These are phyloP conservation scores for Trichothecium sympodiale DNA, from an alignment of 2,329 filamentous ascomycete species.

Conservation along the genomic window DNA sequence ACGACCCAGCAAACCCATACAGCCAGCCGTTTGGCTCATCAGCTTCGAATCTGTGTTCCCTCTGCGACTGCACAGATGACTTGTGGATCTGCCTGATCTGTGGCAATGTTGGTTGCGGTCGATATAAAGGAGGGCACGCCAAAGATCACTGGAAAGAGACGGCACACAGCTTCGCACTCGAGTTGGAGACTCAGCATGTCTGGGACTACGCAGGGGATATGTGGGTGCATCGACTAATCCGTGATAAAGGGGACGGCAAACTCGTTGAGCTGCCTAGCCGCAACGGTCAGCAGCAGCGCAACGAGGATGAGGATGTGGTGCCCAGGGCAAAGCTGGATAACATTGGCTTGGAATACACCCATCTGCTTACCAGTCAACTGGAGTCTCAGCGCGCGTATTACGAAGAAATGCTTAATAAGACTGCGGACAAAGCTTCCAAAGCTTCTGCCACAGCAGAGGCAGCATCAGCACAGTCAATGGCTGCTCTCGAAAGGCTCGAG, in stretches of 20 bases:
- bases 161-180: constrained; percentile 82
- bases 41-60: constrained; percentile 61
- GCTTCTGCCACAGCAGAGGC: constrained; percentile 57
- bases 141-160: constrained; percentile 90
- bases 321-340: constrained; percentile 59
- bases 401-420: constrained; percentile 81
- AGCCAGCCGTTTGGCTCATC: constrained; percentile 46
- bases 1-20: constrained; percentile 37
- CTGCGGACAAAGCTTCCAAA: constrained; percentile 76
- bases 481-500: constrained; percentile 37
- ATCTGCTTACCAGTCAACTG: constrained; percentile 83
- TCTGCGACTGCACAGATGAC: constrained; percentile 71
- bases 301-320: constrained; percentile 53
- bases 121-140: constrained; percentile 88
- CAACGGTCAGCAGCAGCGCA: constrained; percentile 18
- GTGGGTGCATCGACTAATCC: constrained; percentile 91
- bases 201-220: constrained; percentile 96
- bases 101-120: constrained; percentile 82
- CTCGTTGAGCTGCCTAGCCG: constrained; percentile 72
- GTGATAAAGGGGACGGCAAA: constrained; percentile 87
- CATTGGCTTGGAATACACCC: constrained; percentile 89
- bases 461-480: constrained; percentile 39
- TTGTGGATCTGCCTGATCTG: constrained; percentile 95
- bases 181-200: constrained; percentile 85
- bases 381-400: constrained; percentile 91